A percentile compares a stretch with the other conserved stretches of the same genome.
Evolutionary conservation across 371 early-diverging fungal species (phyloP).

Genomic region (Blakeslea trispora): DNA sequence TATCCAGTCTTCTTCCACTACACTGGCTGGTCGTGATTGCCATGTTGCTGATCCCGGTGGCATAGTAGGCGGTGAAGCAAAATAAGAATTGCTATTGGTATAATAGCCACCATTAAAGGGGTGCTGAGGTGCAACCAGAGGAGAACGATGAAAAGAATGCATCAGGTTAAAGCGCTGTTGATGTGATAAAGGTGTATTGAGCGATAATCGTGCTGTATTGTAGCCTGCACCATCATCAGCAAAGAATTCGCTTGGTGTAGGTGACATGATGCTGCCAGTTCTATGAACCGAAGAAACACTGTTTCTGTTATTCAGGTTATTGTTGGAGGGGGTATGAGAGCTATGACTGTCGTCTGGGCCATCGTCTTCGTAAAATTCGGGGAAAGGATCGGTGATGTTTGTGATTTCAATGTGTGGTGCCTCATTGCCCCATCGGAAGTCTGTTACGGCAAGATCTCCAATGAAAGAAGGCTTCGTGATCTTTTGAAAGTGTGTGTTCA

Average conservation of each 20-base stretch:
- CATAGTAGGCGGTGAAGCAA: slow-evolving; percentile 8
- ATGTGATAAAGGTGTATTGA: slow-evolving; percentile 27
- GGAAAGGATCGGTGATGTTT: slow-evolving; percentile 84
- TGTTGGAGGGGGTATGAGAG: neutral
- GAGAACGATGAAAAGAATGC: slow-evolving; percentile 53
- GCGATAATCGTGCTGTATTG: slow-evolving; percentile 13
- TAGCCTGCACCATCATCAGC: slow-evolving; percentile 3
- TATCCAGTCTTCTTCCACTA: slow-evolving; percentile 47
- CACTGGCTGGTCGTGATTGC: slow-evolving; percentile 24
- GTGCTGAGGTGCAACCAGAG: slow-evolving; percentile 54
- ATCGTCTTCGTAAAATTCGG: slow-evolving; percentile 83
- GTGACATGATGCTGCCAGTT: slow-evolving; percentile 7
- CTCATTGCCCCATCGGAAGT: slow-evolving; percentile 83
- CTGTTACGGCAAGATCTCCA: slow-evolving; percentile 79
- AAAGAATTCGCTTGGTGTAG: slow-evolving; percentile 9
- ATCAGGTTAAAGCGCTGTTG: slow-evolving; percentile 46
- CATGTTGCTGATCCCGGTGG: slow-evolving; percentile 5
- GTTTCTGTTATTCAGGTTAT: neutral
- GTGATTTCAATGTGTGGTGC: slow-evolving; percentile 82
- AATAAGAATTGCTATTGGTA: slow-evolving; percentile 5
- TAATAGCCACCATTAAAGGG: slow-evolving; percentile 26
- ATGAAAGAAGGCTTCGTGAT: slow-evolving; percentile 79
- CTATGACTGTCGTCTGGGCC: slow-evolving; percentile 32
- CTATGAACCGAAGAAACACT: neutral
- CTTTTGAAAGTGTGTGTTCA: slow-evolving; percentile 79